Evolutionary conservation across 2,329 filamentous ascomycete species (phyloP).

Genomic region (Penicillium oxalicum): DNA sequence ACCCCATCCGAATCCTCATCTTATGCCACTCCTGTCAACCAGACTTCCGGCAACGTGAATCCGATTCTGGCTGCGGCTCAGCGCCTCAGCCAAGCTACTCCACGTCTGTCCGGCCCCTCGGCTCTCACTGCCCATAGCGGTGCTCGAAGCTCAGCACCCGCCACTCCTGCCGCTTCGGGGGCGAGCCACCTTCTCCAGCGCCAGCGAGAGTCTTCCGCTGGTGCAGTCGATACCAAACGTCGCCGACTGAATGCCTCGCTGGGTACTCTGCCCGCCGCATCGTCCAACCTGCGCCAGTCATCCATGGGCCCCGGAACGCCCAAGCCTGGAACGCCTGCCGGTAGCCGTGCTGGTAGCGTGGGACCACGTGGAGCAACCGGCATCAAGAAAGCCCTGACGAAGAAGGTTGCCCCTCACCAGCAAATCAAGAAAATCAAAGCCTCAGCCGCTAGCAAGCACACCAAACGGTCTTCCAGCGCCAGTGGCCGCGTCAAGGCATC

Average conservation of each 20-base stretch:
- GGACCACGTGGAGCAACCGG: constrained; percentile 44
- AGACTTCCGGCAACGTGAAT: constrained; percentile 51
- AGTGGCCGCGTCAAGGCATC: constrained; percentile 33
- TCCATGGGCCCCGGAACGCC: constrained; percentile 60
- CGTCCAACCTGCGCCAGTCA: constrained; percentile 54
- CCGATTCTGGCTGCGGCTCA: constrained; percentile 49
- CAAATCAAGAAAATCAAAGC: constrained; percentile 39
- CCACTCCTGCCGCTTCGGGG: constrained; percentile 38
- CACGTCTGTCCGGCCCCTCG: constrained; percentile 30
- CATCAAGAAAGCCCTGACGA: constrained; percentile 44
- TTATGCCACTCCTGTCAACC: constrained; percentile 45
- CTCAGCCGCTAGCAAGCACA: constrained; percentile 31
- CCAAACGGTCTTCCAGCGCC: constrained; percentile 40
- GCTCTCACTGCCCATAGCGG: constrained; percentile 35
- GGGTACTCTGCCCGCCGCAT: constrained; percentile 48
- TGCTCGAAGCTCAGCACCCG: constrained; percentile 41
- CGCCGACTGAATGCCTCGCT: constrained; percentile 51
- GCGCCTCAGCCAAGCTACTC: constrained; percentile 38
- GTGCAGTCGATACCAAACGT: constrained; percentile 53
- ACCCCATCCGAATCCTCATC: constrained; percentile 39
- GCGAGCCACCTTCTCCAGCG: constrained; percentile 40
- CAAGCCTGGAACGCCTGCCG: constrained; percentile 49
- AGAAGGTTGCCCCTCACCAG: constrained; percentile 53
- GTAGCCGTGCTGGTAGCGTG: constrained; percentile 54
- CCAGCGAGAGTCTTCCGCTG: constrained; percentile 51